Evolutionary conservation across 306 rosid genomes (phyloP).

Genomic region (Glycyrrhiza uralensis): DNA sequence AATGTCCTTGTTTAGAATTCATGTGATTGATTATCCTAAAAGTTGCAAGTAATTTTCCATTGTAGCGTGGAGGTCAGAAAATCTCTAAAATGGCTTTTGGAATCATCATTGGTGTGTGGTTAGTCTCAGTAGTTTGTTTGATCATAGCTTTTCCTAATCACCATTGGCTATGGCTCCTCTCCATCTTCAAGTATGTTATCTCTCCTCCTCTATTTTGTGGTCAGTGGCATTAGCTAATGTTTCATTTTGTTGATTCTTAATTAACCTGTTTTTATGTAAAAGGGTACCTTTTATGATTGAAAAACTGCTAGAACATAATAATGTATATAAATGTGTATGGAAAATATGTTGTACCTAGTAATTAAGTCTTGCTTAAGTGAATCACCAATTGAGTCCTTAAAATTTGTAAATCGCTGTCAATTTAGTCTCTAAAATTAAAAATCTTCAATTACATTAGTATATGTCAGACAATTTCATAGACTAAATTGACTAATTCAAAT

Average conservation of each 20-base stretch:
- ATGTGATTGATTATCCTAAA: background rate
- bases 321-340: background rate
- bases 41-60: background rate
- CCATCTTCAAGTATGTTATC: conserved; percentile 17
- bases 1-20: background rate
- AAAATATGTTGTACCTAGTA: background rate
- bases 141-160: conserved; percentile 52
- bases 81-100: conserved; percentile 48
- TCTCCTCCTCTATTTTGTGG: background rate
- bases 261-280: too few relatives aligned
- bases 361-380: too few relatives aligned
- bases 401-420: too few relatives aligned
- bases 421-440: too few relatives aligned
- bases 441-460: too few relatives aligned
- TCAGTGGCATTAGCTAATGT: background rate
- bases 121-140: conserved; percentile 53
- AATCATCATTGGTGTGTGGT: conserved; percentile 38
- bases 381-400: too few relatives aligned
- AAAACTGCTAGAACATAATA: background rate
- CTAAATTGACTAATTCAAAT: too few relatives aligned
- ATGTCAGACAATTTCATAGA: too few relatives aligned
- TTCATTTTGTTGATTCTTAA: background rate
- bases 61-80: conserved; percentile 70
- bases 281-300: background rate
- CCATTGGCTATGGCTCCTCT: conserved; percentile 65